These are phyloP conservation scores for Phytophthora melonis DNA, from an alignment of 352 stramenopile species.

Conservation along the genomic window DNA sequence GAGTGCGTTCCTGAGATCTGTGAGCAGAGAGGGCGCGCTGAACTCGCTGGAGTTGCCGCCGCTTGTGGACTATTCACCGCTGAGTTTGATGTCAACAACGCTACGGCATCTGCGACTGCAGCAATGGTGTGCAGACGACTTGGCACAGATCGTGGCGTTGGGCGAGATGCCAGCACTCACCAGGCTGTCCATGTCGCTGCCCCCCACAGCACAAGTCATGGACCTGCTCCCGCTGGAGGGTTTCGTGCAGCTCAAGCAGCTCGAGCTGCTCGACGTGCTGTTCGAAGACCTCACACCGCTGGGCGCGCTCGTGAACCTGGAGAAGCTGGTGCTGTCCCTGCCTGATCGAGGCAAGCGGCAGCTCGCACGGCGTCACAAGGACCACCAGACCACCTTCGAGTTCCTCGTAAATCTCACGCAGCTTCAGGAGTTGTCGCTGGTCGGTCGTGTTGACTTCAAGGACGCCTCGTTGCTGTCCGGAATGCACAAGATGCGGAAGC, in stretches of 20 bases:
- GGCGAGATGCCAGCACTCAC: constrained; percentile 40
- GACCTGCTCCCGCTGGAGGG: constrained; percentile 52
- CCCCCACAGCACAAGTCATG: constrained; percentile 46
- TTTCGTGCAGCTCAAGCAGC: constrained; percentile 48
- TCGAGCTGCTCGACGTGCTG: constrained; percentile 63
- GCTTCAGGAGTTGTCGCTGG: constrained; percentile 58
- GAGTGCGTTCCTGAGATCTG: constrained; percentile 40
- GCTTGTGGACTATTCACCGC: constrained; percentile 43
- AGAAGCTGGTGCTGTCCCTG: constrained; percentile 63
- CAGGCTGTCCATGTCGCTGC: constrained; percentile 49
- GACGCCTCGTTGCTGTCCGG: constrained; percentile 47
- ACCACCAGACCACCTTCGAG: constrained; percentile 53
- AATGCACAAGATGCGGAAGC: constrained; percentile 48
- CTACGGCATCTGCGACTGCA: constrained; percentile 52
- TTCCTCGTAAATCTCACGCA: constrained; percentile 49
- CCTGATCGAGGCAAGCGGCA: constrained; percentile 55
- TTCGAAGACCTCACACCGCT: constrained; percentile 61
- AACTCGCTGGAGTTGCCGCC: constrained; percentile 47
- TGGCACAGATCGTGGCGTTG: constrained; percentile 42
- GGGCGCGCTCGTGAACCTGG: constrained; percentile 47
- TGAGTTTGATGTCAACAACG: constrained; percentile 36
- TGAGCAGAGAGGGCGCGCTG: constrained; percentile 36
- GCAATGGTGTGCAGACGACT: constrained; percentile 52
- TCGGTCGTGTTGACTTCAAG: constrained; percentile 71
- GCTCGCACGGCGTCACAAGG: constrained; percentile 46